Conservation (phyloP, 1,284 basidiomycete genomes). For the Gymnopus androsaceus region DNA sequence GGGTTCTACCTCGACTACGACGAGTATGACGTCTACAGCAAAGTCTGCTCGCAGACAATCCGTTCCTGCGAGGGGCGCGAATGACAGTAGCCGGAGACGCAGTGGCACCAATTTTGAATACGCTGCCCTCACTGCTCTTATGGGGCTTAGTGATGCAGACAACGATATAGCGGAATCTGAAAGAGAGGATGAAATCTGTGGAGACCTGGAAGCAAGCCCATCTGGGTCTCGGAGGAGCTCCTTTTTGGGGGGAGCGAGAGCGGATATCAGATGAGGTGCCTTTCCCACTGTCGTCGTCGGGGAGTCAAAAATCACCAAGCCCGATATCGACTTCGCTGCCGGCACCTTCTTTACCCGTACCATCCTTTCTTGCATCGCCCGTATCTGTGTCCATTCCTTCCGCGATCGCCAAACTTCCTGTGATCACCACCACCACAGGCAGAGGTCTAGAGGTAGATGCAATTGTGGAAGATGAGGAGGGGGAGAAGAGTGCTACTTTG, state of each 20-base stretch:
- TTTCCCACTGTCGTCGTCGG: background rate
- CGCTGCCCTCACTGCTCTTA: background rate
- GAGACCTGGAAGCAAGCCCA: background rate
- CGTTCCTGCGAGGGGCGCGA: background rate
- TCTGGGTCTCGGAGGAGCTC: background rate
- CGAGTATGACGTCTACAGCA: background rate
- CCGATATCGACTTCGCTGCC: background rate
- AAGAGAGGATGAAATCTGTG: background rate
- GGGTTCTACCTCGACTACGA: background rate
- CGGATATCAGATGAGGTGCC: slow-evolving; percentile 4
- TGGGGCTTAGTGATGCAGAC: background rate
- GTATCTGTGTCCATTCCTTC: background rate
- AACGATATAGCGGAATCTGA: background rate
- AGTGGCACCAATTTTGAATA: background rate
- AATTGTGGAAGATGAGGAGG: slow-evolving; percentile 26
- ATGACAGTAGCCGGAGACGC: background rate
- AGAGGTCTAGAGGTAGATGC: slow-evolving; percentile 14
- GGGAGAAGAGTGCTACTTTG: slow-evolving; percentile 12
- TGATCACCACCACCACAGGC: slow-evolving; percentile 6
- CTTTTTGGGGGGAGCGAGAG: background rate
- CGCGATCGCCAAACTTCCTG: background rate
- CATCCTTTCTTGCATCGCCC: background rate
- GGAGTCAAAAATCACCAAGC: background rate
- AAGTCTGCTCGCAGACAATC: background rate
- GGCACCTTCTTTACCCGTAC: background rate